phyloP scores from a whole-genome alignment of 192 early-diverging fungal genomes.

The Coemansia sp. region DNA sequence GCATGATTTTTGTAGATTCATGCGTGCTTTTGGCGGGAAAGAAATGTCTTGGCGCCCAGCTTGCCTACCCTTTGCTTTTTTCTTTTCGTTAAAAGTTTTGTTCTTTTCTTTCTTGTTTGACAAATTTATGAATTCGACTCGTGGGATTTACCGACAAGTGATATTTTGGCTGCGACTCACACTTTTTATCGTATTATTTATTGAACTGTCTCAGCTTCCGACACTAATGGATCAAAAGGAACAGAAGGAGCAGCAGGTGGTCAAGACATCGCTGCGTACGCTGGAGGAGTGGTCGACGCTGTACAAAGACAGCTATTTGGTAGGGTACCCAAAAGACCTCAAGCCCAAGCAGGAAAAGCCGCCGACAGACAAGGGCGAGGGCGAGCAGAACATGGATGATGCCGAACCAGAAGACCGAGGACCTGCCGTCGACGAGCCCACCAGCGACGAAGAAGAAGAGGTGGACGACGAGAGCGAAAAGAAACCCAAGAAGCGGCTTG shows the following conservation, averaged over 20 bases:
- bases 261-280: neutral
- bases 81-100: no score
- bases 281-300: neutral
- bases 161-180: neutral
- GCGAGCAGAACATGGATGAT: neutral
- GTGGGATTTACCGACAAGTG: neutral
- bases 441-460: neutral
- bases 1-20: no score
- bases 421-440: neutral
- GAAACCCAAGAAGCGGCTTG: conserved; percentile 1
- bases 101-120: no score
- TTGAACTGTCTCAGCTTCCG: neutral
- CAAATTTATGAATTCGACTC: neutral
- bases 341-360: neutral
- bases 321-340: neutral
- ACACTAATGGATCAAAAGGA: neutral
- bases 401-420: neutral
- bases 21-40: no score
- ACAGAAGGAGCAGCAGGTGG: neutral
- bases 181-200: conserved; percentile 4
- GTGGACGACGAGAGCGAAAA: neutral
- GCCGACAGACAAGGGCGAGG: neutral
- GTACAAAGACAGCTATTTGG: neutral
- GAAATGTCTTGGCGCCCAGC: no score
- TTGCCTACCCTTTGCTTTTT: no score